Base-by-base conservation (phyloP, 2,329 filamentous ascomycete genomes). In the Bipolaris zeicola region DNA sequence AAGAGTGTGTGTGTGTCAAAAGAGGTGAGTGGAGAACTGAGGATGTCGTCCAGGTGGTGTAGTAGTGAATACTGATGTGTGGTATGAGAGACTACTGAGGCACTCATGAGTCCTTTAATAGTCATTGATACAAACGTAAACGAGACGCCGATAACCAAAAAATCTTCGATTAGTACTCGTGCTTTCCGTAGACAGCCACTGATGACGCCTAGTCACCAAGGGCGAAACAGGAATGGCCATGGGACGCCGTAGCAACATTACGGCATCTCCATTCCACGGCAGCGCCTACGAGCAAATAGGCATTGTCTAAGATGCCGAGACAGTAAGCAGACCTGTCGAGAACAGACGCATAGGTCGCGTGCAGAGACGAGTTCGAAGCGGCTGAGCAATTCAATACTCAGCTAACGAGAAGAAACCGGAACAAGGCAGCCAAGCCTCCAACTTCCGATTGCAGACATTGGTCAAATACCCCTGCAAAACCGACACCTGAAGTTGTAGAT, bases 61-160 rank as follows among this genome's bases (percentile, higher is more conserved):
- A 44, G 50, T 56, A 42, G 28, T 50, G 52, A 52, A 42, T 52
- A 52, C 45, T 64, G 54, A 52, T 58, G 58, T 51, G 65, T 36
- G 66, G 60, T 56, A 60, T 62, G 51, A 46, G 57, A 55, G 50
- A 52, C 58, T 38, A 55, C 50, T 65, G 60, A 65, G 61, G 62
- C 58, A 63, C 22, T 31, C 52, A 45, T 56, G 18, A 24, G 52
- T 50, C n/a, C 50, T 69, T 73, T 75, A 49, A 55, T 26, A 24
- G 52, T 50, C n/a, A 47, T 69, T 73, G 73, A 73, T 74, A 74
- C 54, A 38, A 63, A 64, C 44, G 55, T 55, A 53, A 55, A 31
- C 42, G 55, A 62, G 61, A 67, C 66, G 49, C 60, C 56, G 55
- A 60, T 11, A 41, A 50, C 55, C 60, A 53, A 57, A 60, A 44